These are phyloP conservation scores for Eucalyptus leucophloia DNA, from an alignment of 345 rosid genomes.

Conservation along the genomic window DNA sequence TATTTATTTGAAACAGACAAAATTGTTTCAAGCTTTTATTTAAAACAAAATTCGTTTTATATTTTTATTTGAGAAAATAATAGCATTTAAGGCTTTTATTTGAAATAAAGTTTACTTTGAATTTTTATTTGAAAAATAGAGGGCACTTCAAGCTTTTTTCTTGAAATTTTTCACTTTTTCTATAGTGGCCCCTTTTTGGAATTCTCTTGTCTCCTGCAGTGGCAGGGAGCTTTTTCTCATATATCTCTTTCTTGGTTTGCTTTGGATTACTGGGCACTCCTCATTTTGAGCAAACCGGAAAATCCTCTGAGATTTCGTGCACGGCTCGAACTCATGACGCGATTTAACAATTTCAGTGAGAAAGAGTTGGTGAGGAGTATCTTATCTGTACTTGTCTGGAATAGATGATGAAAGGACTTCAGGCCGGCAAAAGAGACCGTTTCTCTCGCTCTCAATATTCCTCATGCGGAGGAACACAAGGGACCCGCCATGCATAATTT, in stretches of 20 bases:
- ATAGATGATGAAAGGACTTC: neutral
- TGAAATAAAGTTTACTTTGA: no score
- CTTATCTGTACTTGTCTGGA: neutral
- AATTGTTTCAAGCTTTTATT: no score
- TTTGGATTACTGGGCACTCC: neutral
- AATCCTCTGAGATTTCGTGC: neutral
- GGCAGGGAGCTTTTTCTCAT: neutral
- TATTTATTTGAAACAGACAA: no score
- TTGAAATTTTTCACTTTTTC: no score
- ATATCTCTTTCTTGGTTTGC: neutral
- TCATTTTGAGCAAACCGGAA: neutral
- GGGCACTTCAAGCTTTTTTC: no score
- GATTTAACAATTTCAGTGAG: neutral
- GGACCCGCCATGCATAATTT: neutral
- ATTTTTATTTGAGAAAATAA: no score
- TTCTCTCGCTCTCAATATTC: neutral
- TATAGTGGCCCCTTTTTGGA: no score
- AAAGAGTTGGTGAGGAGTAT: neutral
- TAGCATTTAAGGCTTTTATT: fast-evolving
- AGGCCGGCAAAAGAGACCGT: neutral
- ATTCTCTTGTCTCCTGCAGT: neutral
- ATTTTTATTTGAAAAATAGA: no score
- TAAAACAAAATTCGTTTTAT: no score
- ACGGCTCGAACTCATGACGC: neutral
- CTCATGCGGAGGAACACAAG: neutral